Evolutionary conservation across 2,329 filamentous ascomycete species (phyloP), one percentile per base, ranked within the genome.

Genomic region (Blastomyces parvus): DNA sequence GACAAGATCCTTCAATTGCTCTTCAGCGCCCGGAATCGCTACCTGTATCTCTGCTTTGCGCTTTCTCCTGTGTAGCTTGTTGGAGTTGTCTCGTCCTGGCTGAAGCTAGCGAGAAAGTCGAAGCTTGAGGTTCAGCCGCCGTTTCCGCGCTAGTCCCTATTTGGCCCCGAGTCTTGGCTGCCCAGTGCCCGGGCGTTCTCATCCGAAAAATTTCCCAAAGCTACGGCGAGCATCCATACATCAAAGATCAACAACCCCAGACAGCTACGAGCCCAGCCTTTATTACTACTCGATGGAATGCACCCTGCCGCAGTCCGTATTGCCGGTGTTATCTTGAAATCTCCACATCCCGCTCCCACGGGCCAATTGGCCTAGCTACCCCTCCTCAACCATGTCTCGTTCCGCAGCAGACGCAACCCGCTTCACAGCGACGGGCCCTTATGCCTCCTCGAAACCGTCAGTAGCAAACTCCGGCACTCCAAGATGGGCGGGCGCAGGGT

Each of bases 341-440:
- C 17, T 17, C 38, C 5, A 22, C 9, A n/a, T 17, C 27, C 40
- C 42, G 14, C 30, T 19, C 25, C 40, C 22, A 44, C 30, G 11
- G 30, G 40, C 42, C 57, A 59, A 59, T 59, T 59, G 57, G 42
- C 40, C 57, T 48, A 33, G 25, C 38, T 42, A 36, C 30, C 27
- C 19, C 27, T 48, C 19, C 25, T 25, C 4, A n/a, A 70, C 60
- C 64, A 79, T 80, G 78, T 78, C 77, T 70, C 78, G 75, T 71
- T 79, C 76, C 70, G 78, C 79, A 64, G 74, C 77, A 67, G 78
- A 81, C 70, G 77, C 78, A 70, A 81, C 79, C 66, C 75, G 79
- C 65, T 81, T 81, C 72, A 81, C 79, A 65, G 79, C 79, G 64
- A 80, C 78, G 64, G 77, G 78, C 62, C 79, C 79, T 40, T 79